Base-by-base conservation (phyloP, 2,329 filamentous ascomycete genomes). In the Dichotomopilus funicola region DNA sequence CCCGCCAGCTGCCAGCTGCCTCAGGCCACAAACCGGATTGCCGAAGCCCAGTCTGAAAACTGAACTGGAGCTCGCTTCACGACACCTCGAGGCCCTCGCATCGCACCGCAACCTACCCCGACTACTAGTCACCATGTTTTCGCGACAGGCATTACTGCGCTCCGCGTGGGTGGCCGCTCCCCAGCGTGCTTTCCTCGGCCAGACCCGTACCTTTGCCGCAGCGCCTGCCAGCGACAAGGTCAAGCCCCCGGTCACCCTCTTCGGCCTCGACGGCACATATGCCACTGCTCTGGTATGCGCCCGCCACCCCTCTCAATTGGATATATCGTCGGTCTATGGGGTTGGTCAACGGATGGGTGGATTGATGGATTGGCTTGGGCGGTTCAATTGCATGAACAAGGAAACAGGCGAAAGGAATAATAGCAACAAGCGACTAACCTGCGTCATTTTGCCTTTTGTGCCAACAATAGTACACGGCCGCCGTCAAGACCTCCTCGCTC, bases 211-310 rank as follows among this genome's bases (percentile, higher is more conserved):
- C 73, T 96, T 90, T 76, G 90, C 90, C 69, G 76, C 81, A 60
- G 75, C 82, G 62, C 75, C 82, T 68, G 72, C 83, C 66, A 73
- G 79, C 68, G 77, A 83, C 72, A 83, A 86, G 59, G 76, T 84
- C 73, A 91, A 89, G 81, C 85, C 92, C 68, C 94, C 94, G 65
- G 80, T 96, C 71, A 83, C 91, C 68, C 83, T 99, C 70, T 99
- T 90, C 77, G 94, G 94, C 67, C 79, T 99, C 71, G 94, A 97
- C 76, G 94, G 94, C 75, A 97, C 92, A 72, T 99, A 99, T 79
- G 94, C 94, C 73, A 91, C 87, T 78, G 94, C 94, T 79, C 82
- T 99, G 86, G 94, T 99, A 92, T 74, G 89, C 64, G 57, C 47
- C 50, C 36, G 33, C 5, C 38, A 10, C 33, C 38, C 31, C 33